Evolutionary conservation across 768 basidiomycete genomes (phyloP), one percentile per base, ranked within the genome.

Genomic region (Rhodosporidiobolus odoratus): DNA sequence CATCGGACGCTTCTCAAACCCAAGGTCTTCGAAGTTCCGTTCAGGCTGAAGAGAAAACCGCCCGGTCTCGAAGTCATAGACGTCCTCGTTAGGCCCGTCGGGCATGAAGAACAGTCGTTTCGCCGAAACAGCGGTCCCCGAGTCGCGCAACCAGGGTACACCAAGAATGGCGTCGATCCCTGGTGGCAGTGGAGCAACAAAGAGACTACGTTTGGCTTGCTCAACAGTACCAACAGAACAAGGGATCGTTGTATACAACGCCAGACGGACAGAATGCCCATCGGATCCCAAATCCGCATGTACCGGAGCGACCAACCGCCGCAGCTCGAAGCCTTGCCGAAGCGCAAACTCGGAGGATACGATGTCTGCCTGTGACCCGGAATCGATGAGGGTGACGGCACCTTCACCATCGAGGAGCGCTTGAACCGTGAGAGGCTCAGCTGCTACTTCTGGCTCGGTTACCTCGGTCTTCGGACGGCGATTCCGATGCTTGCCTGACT

Each of bases 81-180:
- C 25, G 13, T 50, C 27, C 37, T 41, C 48, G 2, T 43, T 38
- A 17, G 48, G 47, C 2, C 43, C 45, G 21, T 27, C 4, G 1
- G 57, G 57, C 2, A 56, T 27, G 4, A 38, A 8, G 54, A 48
- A 58, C 17, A 68, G 34, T 27, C 19, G 5, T 3, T 25, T 16
- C 21, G 61, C 15, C 1, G 53, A 57, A 9, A 68, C 45, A 0
- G 45, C 61, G 6, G 34, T 21, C 0, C 19, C 15, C 25, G 67
- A 30, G 16, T 57, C 61, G 9, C 21, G 1, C 53, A 68, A 23
- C 54, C 54, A 68, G 4, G 61, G 67, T 2, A 58, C n/a, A 12
- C 67, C 67, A 7, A 68, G 67, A 12, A 66, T 66, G 12, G 45
- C 43, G 57, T 66, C 65, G 65, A 58, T 40, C 21, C 57, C 65